phyloP scores from a whole-genome alignment of 108 stramenopile genomes.

The Epithemia pelagica region DNA sequence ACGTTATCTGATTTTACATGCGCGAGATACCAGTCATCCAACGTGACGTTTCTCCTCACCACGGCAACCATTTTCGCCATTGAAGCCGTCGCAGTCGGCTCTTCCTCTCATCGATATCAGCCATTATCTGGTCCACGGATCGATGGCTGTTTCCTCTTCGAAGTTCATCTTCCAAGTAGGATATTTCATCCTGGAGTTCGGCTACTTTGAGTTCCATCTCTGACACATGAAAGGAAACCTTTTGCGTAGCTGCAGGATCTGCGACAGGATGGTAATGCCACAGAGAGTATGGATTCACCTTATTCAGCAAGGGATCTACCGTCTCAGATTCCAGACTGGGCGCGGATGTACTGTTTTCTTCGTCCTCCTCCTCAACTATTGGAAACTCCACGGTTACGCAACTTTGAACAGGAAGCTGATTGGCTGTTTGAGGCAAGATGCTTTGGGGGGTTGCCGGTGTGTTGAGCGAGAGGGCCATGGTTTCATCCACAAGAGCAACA shows the following conservation, averaged over 20 bases:
- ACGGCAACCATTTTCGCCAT: constrained; percentile 34
- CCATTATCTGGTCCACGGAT: constrained; percentile 50
- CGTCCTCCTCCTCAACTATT: neutral
- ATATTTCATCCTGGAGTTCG: constrained; percentile 42
- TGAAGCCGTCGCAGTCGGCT: constrained; percentile 39
- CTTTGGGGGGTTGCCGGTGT: neutral
- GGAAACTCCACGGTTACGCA: neutral
- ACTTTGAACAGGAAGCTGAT: neutral
- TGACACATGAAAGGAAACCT: neutral
- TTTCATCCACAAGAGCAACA: neutral
- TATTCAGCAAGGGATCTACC: neutral
- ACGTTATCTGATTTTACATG: too few species aligned
- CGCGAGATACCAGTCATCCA: too few species aligned
- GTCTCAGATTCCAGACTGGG: neutral
- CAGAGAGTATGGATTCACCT: neutral
- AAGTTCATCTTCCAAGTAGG: constrained; percentile 38
- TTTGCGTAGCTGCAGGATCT: neutral
- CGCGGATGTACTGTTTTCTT: neutral
- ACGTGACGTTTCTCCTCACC: too few species aligned
- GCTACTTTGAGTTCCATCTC: neutral
- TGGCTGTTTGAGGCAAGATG: neutral
- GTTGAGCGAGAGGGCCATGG: neutral
- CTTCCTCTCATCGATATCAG: constrained; percentile 44
- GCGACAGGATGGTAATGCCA: constrained; percentile 9
- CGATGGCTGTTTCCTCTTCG: constrained; percentile 51